phyloP scores from a whole-genome alignment of 2,329 filamentous ascomycete genomes.

The Ophiostoma tasmaniense region DNA sequence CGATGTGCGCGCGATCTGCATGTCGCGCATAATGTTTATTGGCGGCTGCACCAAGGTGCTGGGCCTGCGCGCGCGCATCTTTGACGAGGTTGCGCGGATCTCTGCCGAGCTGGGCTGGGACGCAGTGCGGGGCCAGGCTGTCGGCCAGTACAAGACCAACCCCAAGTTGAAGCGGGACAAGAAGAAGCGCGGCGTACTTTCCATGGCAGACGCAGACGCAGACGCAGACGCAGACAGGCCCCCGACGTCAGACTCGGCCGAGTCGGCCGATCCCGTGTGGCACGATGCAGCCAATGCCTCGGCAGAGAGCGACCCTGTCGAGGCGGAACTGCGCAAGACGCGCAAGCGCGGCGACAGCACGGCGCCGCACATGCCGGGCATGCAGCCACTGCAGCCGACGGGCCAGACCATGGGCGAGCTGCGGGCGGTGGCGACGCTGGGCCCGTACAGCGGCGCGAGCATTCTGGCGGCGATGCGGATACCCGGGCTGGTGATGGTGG shows the following conservation, averaged over 20 bases:
- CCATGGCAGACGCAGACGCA: constrained; percentile 20
- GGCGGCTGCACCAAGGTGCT: constrained; percentile 73
- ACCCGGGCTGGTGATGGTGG: constrained; percentile 59
- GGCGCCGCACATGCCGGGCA: neutral
- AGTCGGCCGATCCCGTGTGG: constrained; percentile 26
- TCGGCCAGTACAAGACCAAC: constrained; percentile 40
- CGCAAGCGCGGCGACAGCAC: constrained; percentile 24
- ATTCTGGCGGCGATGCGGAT: constrained; percentile 60
- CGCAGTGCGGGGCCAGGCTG: constrained; percentile 60
- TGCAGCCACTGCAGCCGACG: constrained; percentile 13
- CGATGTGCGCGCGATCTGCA: constrained; percentile 76
- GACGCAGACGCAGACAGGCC: constrained; percentile 19
- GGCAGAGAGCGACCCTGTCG: constrained; percentile 49
- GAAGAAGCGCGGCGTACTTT: constrained; percentile 14
- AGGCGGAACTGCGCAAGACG: constrained; percentile 43
- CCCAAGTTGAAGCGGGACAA: constrained; percentile 30
- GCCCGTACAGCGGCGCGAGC: constrained; percentile 67
- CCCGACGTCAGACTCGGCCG: neutral
- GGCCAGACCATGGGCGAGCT: constrained; percentile 39
- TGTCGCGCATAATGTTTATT: constrained; percentile 79
- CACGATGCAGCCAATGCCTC: constrained; percentile 22
- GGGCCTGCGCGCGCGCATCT: constrained; percentile 67
- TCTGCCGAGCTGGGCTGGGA: constrained; percentile 68
- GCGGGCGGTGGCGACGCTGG: constrained; percentile 59
- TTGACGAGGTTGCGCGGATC: constrained; percentile 64